These are phyloP conservation scores for Ascochyta fabae DNA, from an alignment of 2,329 filamentous ascomycete genomes.

Conservation along the genomic window DNA sequence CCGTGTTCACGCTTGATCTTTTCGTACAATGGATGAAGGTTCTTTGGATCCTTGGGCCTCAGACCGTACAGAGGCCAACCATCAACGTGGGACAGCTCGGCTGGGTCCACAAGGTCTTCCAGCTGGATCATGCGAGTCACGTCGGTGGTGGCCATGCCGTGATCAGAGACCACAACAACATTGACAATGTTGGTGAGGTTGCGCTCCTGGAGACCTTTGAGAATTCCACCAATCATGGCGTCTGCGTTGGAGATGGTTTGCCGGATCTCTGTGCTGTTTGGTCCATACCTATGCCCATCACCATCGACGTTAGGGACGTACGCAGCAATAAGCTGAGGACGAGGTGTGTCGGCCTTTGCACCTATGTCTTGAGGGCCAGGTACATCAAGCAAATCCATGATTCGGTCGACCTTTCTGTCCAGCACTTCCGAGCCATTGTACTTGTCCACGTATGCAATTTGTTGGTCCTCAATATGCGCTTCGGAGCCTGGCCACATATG, in stretches of 20 bases:
- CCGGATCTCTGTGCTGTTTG: conserved; percentile 91
- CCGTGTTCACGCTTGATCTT: conserved; percentile 60
- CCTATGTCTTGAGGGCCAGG: conserved; percentile 71
- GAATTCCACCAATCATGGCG: conserved; percentile 77
- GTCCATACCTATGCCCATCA: conserved; percentile 86
- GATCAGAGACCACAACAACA: conserved; percentile 93
- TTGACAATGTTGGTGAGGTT: conserved; percentile 93
- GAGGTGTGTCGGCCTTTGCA: conserved; percentile 57
- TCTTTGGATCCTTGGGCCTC: conserved; percentile 72
- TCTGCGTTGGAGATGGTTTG: conserved; percentile 81
- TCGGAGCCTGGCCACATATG: conserved; percentile 99
- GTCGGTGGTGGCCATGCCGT: conserved; percentile 96
- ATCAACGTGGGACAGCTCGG: conserved; percentile 81
- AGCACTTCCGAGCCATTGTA: conserved; percentile 81
- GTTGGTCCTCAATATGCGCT: conserved; percentile 76
- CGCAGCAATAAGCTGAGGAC: conserved; percentile 89
- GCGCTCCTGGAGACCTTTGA: conserved; percentile 76
- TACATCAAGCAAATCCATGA: conserved; percentile 83
- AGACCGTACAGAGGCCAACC: conserved; percentile 95
- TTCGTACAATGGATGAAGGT: conserved; percentile 72
- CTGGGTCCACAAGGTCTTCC: conserved; percentile 83
- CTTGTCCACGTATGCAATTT: conserved; percentile 82
- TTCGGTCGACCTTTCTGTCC: conserved; percentile 75
- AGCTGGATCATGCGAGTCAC: conserved; percentile 81
- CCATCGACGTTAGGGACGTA: conserved; percentile 93